Conservation (phyloP, 345 rosid species). For the Heritiera littoralis region DNA sequence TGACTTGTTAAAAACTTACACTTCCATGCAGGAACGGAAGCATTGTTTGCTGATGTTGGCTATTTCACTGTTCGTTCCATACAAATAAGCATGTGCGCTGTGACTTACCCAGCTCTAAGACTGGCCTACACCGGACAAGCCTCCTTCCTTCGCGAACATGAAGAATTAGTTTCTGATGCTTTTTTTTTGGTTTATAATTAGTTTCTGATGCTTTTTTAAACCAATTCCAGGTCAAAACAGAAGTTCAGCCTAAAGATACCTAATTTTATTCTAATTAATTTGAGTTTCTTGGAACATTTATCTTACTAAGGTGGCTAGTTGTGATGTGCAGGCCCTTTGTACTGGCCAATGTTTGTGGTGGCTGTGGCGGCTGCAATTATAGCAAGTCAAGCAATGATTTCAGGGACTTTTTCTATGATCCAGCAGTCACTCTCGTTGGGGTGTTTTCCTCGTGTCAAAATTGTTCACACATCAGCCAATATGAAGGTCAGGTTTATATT, state of each 20-base stretch:
- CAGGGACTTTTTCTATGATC: conserved; percentile 55
- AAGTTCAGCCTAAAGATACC: neutral
- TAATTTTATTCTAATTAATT: neutral
- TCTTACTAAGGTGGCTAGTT: neutral
- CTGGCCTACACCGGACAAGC: conserved; percentile 48
- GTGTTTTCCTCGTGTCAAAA: conserved; percentile 56
- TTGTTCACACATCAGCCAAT: conserved; percentile 51
- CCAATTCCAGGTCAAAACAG: conserved; percentile 35
- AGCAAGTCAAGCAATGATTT: conserved; percentile 62
- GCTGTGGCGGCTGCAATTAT: conserved; percentile 48
- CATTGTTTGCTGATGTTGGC: conserved; percentile 61
- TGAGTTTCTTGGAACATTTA: neutral
- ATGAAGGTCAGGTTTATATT: conserved; percentile 56
- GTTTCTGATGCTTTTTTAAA: conserved; percentile 35
- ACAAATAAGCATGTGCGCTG: conserved; percentile 42
- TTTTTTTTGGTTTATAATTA: no score
- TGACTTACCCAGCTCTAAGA: conserved; percentile 45
- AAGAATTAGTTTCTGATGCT: conserved; percentile 22
- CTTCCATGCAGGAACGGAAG: conserved; percentile 43
- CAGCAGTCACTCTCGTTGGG: conserved; percentile 57
- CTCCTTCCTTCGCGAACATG: conserved; percentile 43
- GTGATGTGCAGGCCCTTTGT: conserved; percentile 34
- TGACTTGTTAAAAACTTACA: neutral
- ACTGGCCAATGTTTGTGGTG: conserved; percentile 57
- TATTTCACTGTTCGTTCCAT: conserved; percentile 52